These are phyloP conservation scores for Xerocomellus intermedius DNA, from an alignment of 768 basidiomycete species.

Conservation along the genomic window DNA sequence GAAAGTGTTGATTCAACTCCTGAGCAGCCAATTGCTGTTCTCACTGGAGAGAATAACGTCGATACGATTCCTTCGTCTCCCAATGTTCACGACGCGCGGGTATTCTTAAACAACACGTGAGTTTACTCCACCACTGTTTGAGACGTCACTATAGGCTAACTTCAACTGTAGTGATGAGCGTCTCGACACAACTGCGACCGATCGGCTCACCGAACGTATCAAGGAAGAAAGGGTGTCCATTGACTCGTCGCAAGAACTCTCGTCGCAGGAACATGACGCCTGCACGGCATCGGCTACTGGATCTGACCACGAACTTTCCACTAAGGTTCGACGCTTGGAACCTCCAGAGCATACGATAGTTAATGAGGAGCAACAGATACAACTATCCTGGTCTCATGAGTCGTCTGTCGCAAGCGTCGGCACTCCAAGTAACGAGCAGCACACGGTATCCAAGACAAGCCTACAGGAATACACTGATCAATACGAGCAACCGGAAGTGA, in stretches of 20 bases:
- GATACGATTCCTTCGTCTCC: background rate
- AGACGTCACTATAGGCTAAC: background rate
- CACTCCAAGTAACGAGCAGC: background rate
- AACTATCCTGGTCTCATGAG: background rate
- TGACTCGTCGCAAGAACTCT: background rate
- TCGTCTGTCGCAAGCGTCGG: background rate
- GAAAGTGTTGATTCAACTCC: background rate
- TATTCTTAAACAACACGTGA: background rate
- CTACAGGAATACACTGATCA: background rate
- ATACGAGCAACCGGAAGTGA: background rate
- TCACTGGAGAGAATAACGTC: background rate
- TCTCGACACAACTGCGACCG: background rate
- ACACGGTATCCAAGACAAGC: background rate
- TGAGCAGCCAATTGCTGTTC: background rate
- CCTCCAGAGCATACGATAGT: background rate
- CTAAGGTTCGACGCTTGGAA: background rate
- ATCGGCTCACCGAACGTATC: background rate
- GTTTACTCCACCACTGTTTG: background rate
- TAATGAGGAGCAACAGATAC: background rate
- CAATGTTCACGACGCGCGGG: background rate
- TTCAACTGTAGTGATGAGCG: background rate
- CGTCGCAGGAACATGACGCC: background rate
- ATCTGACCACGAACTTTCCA: background rate
- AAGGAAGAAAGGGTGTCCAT: background rate
- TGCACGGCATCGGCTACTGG: background rate